Evolutionary conservation across 1,284 basidiomycete genomes (phyloP).

Genomic region (Cutaneotrichosporon dermatis): DNA sequence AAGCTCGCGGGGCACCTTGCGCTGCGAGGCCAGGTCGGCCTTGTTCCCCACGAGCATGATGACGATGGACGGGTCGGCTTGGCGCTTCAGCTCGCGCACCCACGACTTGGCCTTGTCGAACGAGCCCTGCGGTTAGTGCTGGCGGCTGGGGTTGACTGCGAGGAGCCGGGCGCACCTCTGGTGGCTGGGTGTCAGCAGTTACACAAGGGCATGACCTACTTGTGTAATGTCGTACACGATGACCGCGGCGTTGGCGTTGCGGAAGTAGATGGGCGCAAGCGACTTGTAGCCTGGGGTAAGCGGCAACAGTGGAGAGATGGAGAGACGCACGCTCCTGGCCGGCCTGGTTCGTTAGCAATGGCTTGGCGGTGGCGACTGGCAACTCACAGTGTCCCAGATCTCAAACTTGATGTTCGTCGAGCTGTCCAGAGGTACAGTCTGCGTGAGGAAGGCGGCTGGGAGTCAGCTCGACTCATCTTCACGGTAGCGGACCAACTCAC

Average conservation of each 20-base stretch:
- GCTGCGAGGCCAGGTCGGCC: conserved; percentile 72
- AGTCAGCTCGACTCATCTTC: conserved; percentile 5
- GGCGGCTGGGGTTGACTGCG: not conserved
- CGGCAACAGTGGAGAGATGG: not conserved
- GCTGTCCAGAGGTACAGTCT: conserved; percentile 86
- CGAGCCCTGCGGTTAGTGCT: conserved; percentile 50
- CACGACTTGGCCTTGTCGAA: conserved; percentile 94
- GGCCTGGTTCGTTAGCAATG: conserved; percentile 26
- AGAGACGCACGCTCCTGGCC: conserved; percentile 47
- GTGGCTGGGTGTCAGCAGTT: conserved; percentile 29
- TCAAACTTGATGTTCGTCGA: conserved; percentile 95
- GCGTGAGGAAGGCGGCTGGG: conserved; percentile 89
- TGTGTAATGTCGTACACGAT: conserved; percentile 97
- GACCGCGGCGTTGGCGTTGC: conserved; percentile 96
- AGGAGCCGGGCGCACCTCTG: conserved; percentile 24
- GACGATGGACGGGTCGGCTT: conserved; percentile 93
- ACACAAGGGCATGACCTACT: conserved; percentile 24
- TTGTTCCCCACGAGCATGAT: conserved; percentile 97
- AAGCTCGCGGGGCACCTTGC: conserved; percentile 68
- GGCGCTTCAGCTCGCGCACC: conserved; percentile 94
- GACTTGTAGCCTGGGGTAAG: conserved; percentile 44
- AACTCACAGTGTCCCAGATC: conserved; percentile 69
- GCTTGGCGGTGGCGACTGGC: too few species aligned
- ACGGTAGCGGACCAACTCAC: not conserved
- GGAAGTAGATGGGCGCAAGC: conserved; percentile 90